Evolutionary conservation across 2,329 filamentous ascomycete genomes (phyloP).

Genomic region (Myriosclerotinia duriaeana): DNA sequence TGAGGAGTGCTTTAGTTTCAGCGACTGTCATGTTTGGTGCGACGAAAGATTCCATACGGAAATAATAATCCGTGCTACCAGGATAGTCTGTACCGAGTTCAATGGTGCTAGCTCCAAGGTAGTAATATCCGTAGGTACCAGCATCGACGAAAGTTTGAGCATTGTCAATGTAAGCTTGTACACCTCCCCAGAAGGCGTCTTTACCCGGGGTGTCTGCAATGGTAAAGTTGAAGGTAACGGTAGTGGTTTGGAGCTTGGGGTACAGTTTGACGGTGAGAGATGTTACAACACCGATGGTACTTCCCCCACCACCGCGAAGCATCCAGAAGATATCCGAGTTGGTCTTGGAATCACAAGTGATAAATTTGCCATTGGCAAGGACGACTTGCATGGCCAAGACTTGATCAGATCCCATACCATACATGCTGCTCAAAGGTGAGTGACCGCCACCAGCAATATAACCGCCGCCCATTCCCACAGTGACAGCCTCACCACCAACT

Average conservation of each 20-base stretch:
- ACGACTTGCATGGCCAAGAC: conserved; percentile 33
- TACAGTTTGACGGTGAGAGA: conserved; percentile 57
- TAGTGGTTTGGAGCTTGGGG: conserved; percentile 42
- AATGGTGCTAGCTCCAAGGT: conserved; percentile 41
- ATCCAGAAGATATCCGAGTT: conserved; percentile 36
- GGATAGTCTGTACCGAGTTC: conserved; percentile 39
- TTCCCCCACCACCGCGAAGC: conserved; percentile 34
- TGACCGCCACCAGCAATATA: conserved; percentile 63
- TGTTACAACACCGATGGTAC: conserved; percentile 60
- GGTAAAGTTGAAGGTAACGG: conserved; percentile 48
- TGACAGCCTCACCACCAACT: conserved; percentile 50
- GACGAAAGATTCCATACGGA: conserved; percentile 30
- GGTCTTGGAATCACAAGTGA: conserved; percentile 28
- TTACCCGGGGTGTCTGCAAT: conserved; percentile 49
- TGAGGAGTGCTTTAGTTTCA: conserved; percentile 37
- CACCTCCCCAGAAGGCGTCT: conserved; percentile 50
- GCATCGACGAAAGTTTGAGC: conserved; percentile 44
- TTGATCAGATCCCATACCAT: conserved; percentile 62
- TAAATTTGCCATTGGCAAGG: conserved; percentile 30
- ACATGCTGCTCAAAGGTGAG: conserved; percentile 51
- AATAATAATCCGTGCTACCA: conserved; percentile 28
- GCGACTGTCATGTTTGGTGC: conserved; percentile 39
- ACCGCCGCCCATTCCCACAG: conserved; percentile 43
- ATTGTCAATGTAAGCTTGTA: conserved; percentile 52
- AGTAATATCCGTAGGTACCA: conserved; percentile 38